Evolutionary conservation across 805 yeast species (phyloP), one percentile per base, ranked within the genome.

Genomic region (Barnettozyma pratensis): DNA sequence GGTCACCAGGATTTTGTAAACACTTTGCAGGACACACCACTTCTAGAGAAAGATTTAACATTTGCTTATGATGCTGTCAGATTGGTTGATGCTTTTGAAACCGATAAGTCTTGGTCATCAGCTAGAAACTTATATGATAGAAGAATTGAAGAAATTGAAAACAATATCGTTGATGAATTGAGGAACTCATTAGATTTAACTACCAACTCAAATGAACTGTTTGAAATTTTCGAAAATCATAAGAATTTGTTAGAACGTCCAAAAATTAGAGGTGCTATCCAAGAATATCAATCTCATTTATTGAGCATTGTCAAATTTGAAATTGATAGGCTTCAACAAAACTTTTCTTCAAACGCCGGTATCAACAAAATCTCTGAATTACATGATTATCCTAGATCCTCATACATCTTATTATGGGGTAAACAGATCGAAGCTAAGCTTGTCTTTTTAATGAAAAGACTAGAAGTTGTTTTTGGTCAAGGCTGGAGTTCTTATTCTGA

Each of bases 401-500:
- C 81, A 3, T 70, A 79, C 4, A 62, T 73, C 1, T 57, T 83
- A 5, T 59, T 76, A 2, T 77, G 85, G 80, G 75, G 75, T 10
- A 68, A 65, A n/a, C 83, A 81, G 54, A 66, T 80, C 3, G 72
- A 70, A 35, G 53, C 63, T 28, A 76, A 76, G 43, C 58, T 82
- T 3, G 62, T 65, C 4, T 62, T 65, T 27, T 60, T 81, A n/a
- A 57, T 71, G 32, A 54, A 61, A 4, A 69, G 79, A 31, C 63
- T 83, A 7, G 79, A 76, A 40, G 62, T 71, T 10, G 71, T 83
- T 4, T 65, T 85, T 7, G 87, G 90, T 0, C 59, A 70, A 14
- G 79, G 80, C 7, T 85, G 91, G 91, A 66, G 63, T 25, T 65
- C 71, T 8, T 80, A 78, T 49, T 76, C 83, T 3, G 89, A 83